phyloP scores from a whole-genome alignment of 169 alveolate species.

The Plasmodium reichenowi region DNA sequence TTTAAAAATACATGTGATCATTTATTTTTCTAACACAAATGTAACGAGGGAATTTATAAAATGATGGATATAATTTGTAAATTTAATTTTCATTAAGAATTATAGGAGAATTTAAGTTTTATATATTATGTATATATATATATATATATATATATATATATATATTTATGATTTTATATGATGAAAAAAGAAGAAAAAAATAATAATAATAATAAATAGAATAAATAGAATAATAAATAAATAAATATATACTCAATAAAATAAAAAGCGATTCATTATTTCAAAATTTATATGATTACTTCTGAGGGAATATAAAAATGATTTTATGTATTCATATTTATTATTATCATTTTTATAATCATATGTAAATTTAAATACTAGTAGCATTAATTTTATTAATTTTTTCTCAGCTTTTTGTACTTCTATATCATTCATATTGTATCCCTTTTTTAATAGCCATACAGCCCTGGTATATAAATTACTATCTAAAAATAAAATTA shows the following conservation, averaged over 20 bases:
- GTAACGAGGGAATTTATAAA: no score
- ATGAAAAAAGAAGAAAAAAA: no score
- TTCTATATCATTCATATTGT: slow-evolving; percentile 56
- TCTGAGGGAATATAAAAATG: slow-evolving; percentile 38
- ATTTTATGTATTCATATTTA: slow-evolving; percentile 58
- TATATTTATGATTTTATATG: no score
- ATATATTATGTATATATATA: no score
- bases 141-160: no score
- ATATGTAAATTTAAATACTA: slow-evolving; percentile 65
- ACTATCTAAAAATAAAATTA: slow-evolving; percentile 55
- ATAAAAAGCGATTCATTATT: slow-evolving; percentile 65
- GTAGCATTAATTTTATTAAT: slow-evolving; percentile 63
- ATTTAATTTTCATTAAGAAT: no score
- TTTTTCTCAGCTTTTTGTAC: slow-evolving; percentile 69
- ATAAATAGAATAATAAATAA: background rate
- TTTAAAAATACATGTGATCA: no score
- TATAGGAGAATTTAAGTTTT: no score
- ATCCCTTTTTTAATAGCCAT: slow-evolving; percentile 64
- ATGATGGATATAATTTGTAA: no score
- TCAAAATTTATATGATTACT: slow-evolving; percentile 60
- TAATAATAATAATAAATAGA: no score
- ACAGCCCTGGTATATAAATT: slow-evolving; percentile 71
- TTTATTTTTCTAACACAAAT: no score
- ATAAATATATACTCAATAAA: slow-evolving; percentile 12
- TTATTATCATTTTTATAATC: slow-evolving; percentile 38